Evolutionary conservation across 2,329 filamentous ascomycete genomes (phyloP).

Genomic region (Pyrenophora graminea): DNA sequence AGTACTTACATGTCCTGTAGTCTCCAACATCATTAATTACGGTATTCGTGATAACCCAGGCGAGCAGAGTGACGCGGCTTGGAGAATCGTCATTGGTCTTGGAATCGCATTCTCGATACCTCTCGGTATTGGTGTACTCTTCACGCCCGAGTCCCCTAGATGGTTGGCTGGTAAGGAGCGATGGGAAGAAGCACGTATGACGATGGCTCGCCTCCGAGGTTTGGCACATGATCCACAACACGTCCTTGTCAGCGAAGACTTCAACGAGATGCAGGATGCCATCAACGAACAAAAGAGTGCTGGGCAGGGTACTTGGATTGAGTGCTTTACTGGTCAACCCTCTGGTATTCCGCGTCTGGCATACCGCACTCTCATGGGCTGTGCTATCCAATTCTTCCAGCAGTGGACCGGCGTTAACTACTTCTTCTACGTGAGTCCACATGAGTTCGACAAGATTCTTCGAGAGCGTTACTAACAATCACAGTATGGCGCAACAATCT

Average conservation of each 20-base stretch:
- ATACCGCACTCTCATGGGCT: conserved; percentile 39
- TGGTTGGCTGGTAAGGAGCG: conserved; percentile 56
- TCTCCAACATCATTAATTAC: conserved; percentile 39
- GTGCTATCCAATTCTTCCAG: conserved; percentile 38
- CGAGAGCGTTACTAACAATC: conserved; percentile 43
- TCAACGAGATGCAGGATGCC: conserved; percentile 48
- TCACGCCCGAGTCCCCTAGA: conserved; percentile 36
- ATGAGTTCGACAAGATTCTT: not conserved
- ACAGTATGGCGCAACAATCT: conserved; percentile 68
- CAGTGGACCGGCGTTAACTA: conserved; percentile 56
- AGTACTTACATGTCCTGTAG: conserved; percentile 5
- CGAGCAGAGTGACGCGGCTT: conserved; percentile 44
- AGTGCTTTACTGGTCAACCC: conserved; percentile 40
- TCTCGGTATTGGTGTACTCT: conserved; percentile 37
- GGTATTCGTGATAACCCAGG: conserved; percentile 50
- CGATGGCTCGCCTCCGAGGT: conserved; percentile 59
- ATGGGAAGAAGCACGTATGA: conserved; percentile 55
- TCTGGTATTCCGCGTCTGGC: conserved; percentile 48
- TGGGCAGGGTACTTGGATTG: conserved; percentile 35
- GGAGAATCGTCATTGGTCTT: conserved; percentile 42
- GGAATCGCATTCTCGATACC: conserved; percentile 40
- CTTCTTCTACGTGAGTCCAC: conserved; percentile 48
- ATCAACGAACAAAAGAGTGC: conserved; percentile 35
- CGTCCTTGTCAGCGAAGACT: conserved; percentile 56
- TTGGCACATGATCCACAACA: conserved; percentile 54